Conservation (phyloP, 2,329 filamentous ascomycete genomes). For the Trichoderma lentiforme region DNA sequence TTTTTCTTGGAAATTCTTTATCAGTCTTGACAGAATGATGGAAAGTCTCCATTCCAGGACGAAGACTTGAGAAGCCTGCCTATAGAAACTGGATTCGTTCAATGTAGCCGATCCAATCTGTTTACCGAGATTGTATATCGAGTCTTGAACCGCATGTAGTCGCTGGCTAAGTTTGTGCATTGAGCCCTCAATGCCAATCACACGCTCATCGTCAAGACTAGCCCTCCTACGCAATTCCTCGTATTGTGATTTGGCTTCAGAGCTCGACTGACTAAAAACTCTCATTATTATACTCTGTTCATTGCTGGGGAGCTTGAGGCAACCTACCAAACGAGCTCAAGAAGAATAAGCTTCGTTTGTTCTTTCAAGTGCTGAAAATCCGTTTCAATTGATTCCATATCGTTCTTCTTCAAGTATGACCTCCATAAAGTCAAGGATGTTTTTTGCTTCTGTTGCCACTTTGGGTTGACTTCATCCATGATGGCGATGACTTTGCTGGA, state of each 20-base stretch:
- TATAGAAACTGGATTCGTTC: accelerated
- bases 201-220: neutral
- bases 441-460: neutral
- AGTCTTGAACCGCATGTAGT: neutral
- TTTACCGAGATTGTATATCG: neutral
- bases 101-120: neutral
- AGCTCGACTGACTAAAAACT: neutral
- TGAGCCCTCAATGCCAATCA: neutral
- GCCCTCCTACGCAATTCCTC: neutral
- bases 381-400: neutral
- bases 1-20: neutral
- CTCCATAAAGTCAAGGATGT: neutral
- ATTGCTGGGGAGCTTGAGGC: neutral
- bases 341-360: neutral
- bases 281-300: neutral
- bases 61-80: neutral
- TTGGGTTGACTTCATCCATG: neutral
- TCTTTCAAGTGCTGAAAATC: neutral
- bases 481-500: neutral
- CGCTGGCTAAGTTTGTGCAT: neutral
- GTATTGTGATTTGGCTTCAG: neutral
- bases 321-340: neutral
- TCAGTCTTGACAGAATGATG: neutral
- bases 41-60: neutral
- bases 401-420: neutral